Base-by-base conservation (phyloP, 352 stramenopile species). In the Thraustotheca clavata region DNA sequence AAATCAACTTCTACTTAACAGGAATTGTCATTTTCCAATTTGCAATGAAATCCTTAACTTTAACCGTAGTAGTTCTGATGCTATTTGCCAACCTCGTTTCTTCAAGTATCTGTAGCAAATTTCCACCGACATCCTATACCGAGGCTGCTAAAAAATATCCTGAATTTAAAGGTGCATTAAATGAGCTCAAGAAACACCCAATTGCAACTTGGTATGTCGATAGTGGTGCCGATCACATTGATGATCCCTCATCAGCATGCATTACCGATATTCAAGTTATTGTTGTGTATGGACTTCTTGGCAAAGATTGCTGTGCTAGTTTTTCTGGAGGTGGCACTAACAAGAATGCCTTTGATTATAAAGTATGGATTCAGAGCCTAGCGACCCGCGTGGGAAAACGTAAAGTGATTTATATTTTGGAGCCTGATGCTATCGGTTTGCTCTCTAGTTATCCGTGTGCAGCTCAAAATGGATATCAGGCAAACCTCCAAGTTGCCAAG, bases 121-220 rank as follows among this genome's bases (percentile, higher is more conserved):
- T n/a, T n/a, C n/a, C n/a, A n/a, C n/a, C n/a, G n/a, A n/a, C n/a
- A n/a, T n/a, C 72, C 16, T 86, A 87, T 61, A 27, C 69, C 12
- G 60, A 62, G 14, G 80, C 80, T 60, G 86, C 83, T 50, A 52
- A 39, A 2, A 26, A 62, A 22, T 75, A 83, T 62, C 77, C 77
- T 20, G 75, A 76, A 4, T 70, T 74, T 6, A 62, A 67, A 16
- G 68, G 63, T 16, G 74, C 76, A 2, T 49, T 87, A 2, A 52
- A 60, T 0, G 57, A 48, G 6, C 26, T 88, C 34, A 76, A 87
- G 49, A 77, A 74, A 38, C 68, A 79, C 49, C 69, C 70, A 27
- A 75, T 88, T 48, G 76, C 81, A 11, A 85, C 79, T 3, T 88
- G 79, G 81, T 90, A 90, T 62, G 75, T 75, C 32, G 79, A 90